These are phyloP conservation scores for Polytrichum commune DNA, from an alignment of 225 moss, liverwort and hornwort genomes.

Conservation along the genomic window DNA sequence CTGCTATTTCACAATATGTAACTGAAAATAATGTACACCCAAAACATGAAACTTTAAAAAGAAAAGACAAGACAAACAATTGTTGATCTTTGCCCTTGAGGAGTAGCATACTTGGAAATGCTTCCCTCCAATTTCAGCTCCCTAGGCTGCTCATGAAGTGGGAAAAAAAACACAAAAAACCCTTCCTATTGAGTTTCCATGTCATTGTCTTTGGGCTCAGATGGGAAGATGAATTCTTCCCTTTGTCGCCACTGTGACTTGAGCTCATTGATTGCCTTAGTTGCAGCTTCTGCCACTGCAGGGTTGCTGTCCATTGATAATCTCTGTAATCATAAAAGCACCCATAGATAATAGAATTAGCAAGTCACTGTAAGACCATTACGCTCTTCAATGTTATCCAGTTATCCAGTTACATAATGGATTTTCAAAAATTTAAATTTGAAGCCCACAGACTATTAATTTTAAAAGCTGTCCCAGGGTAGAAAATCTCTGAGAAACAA, in stretches of 20 bases:
- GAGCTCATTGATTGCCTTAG: conserved; percentile 67
- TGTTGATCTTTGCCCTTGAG: background rate
- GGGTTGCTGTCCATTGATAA: conserved; percentile 78
- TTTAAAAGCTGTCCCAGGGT: too few relatives aligned
- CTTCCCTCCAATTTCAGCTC: conserved; percentile 1
- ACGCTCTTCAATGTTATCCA: too few relatives aligned
- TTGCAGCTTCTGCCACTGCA: conserved; percentile 79
- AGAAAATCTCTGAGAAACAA: background rate
- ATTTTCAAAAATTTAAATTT: background rate
- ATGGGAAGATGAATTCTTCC: conserved; percentile 38
- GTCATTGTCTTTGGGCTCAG: conserved; percentile 25
- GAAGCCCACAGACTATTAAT: too few relatives aligned
- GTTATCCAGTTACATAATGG: too few relatives aligned
- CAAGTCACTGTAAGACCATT: background rate
- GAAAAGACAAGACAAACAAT: background rate
- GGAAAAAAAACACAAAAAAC: background rate
- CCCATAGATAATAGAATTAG: background rate
- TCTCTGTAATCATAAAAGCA: conserved; percentile 40
- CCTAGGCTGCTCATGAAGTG: background rate
- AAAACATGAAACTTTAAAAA: background rate
- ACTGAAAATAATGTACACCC: conserved; percentile 8
- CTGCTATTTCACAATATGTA: conserved; percentile 33
- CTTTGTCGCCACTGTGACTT: conserved; percentile 60
- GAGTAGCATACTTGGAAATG: conserved; percentile 16
- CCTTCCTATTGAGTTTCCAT: conserved; percentile 14